Evolutionary conservation across 2,329 filamentous ascomycete genomes (phyloP), one percentile per base, ranked within the genome.

Genomic region (Xylariaceae sp.): DNA sequence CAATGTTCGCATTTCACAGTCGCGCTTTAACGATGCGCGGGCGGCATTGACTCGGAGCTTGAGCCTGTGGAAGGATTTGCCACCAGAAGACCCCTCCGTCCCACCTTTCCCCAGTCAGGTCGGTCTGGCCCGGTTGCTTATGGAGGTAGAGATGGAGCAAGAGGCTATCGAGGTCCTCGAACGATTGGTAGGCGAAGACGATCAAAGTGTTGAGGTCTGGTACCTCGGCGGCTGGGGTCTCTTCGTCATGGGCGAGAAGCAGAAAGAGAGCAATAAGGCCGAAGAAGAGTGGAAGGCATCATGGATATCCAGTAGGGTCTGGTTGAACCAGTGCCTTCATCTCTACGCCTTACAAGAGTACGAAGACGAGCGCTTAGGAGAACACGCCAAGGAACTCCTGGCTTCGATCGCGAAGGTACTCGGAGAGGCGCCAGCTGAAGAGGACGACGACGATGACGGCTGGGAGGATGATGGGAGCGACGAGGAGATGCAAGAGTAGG

Each of bases 141-240:
- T 99, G 82, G 94, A 97, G 76, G 89, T 91, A 13, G 87, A 87
- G 64, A 84, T 96, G 84, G 88, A 95, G 73, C 82, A 88, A 54
- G 88, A 93, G 63, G 93, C 94, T 0, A 83, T 96, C 59, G 84
- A 89, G 58, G 92, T 97, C 2, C 78, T 97, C 56, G 90, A 96
- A 72, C 81, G 90, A 56, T 78, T 99, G 56, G 85, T 96, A 45
- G 80, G 83, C 42, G 94, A 99, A 72, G 93, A 99, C 66, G 95
- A 99, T 71, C 83, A 89, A 70, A 96, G 93, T 73, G 89, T 99
- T 17, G 94, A 99, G 75, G 89, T 90, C 15, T 97, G 92, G 92
- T 99, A 99, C 76, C 81, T 99, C 4, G 94, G 94, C 49, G 95
- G 94, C 3, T 97, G 93, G 90, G 92, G 91, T 68, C 81, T 95